Base-by-base conservation (phyloP, 371 early-diverging fungal species). In the Lichtheimia ramosa region DNA sequence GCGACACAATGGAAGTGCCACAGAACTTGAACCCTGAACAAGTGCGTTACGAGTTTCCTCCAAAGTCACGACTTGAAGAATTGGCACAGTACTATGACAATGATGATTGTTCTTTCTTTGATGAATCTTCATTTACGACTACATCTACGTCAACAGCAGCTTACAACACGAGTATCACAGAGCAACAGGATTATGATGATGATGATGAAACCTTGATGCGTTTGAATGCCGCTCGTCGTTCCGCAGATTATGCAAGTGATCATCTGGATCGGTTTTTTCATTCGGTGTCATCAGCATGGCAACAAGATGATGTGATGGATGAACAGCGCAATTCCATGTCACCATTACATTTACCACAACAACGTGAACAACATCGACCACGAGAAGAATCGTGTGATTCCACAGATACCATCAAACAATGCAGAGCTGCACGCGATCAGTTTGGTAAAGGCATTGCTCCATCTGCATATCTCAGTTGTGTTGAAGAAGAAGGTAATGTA, bases 21-120 rank as follows among this genome's bases (percentile, higher is more conserved):
- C 77, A 77, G 48, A 57, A 69, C 16, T 64, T 77, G n/a, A 72
- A 69, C 24, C 74, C 77, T 25, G 77, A 77, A 62, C 67, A 70
- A 55, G 67, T 65, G 41, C 58, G 60, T 34, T 77, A 74, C 58
- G 78, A 77, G 59, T 77, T 77, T 51, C 78, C 78, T 40, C 73
- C 74, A 7, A 65, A 58, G 57, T 69, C 73, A 25, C 66, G 65
- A 5, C 53, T 70, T 7, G 48, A 65, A 41, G 66, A 62, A 28
- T 52, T 77, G 14, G 69, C 62, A 14, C 64, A 61, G 0, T 68
- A 68, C 42, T 70, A 60, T 27, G 58, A 59, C 52, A 51, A 65
- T 13, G 14, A 53, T 28, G 40, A 59, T 13, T 59, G 69, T 18
- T 64, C 61, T 5, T 74, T 61, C 53, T 71, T 74, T 59, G 78